Base-by-base conservation (phyloP, 495 filamentous ascomycete genomes). In the Aspergillus diversus region DNA sequence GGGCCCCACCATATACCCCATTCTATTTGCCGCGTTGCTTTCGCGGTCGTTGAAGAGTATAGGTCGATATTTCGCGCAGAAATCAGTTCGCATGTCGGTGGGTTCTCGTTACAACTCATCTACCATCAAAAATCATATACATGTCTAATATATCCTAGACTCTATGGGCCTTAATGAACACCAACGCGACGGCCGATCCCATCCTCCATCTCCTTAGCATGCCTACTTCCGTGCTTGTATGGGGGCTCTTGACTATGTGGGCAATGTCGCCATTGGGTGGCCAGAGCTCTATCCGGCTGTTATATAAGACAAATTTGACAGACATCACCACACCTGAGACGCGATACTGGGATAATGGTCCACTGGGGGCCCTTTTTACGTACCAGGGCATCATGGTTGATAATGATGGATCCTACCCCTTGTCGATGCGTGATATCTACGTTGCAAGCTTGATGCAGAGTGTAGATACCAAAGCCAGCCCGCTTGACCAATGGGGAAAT, bases 261-360 rank as follows among this genome's bases (percentile, higher is more conserved):
- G 55, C 34, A 3, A 63, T 63, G 61, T 63, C 61, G 34, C 61
- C 61, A 9, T 37, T 63, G 1, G 61, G 61, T 1, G 61, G 61
- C 12, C 61, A 63, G 17, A 59, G 61, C 12, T 33, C 61, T 11
- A 53, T 63, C 7, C 47, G 61, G 13, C 37, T 63, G 12, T n/a
- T 63, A n/a, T 59, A 59, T n/a, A 58, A 59, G 32, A 49, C 55
- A 0, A 63, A 63, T 31, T 16, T 48, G 13, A 63, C 61, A 3
- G 48, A 63, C 2, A 39, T 47, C 27, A 55, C 55, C 7, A 33
- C 48, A 15, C 27, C 37, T 6, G 60, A 55, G 39, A 12, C 63
- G 5, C 55, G 64, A 5, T 66, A 66, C 34, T 66, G 55, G 64
- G 64, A 66, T 49, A 66, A 55, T 55, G 64, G 64, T 46, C 64